A percentile compares a stretch with the other conserved stretches of the same genome.
Conservation (phyloP, 2,329 filamentous ascomycete genomes). For the Penicillium carneum region DNA sequence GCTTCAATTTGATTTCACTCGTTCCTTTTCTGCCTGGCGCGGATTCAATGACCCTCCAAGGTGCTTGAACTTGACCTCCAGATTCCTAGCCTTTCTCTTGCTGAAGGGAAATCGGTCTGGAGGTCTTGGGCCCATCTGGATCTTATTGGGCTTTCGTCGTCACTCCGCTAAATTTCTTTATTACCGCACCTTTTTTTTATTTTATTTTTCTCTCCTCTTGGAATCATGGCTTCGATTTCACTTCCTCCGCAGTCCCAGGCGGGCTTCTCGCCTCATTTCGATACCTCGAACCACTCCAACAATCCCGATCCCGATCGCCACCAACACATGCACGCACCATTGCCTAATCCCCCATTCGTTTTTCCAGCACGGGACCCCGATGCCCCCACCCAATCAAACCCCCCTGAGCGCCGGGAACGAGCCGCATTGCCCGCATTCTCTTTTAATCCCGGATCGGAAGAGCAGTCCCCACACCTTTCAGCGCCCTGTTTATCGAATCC, state of each 20-base stretch:
- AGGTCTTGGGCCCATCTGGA: slow-evolving; percentile 35
- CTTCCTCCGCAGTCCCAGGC: slow-evolving; percentile 42
- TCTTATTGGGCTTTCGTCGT: slow-evolving; percentile 22
- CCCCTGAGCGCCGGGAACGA: slow-evolving; percentile 54
- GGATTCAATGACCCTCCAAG: slow-evolving; percentile 37
- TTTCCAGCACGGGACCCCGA: slow-evolving; percentile 63
- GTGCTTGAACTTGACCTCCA: slow-evolving; percentile 34
- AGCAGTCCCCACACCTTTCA: slow-evolving; percentile 56
- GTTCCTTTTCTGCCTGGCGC: slow-evolving; percentile 36
- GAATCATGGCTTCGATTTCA: slow-evolving; percentile 49
- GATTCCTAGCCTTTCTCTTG: slow-evolving; percentile 34
- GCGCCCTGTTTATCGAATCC: slow-evolving; percentile 60
- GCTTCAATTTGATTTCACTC: slow-evolving; percentile 14
- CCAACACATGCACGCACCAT: slow-evolving; percentile 41
- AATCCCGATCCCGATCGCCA: slow-evolving; percentile 34
- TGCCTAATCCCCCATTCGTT: slow-evolving; percentile 70
- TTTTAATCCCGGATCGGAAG: slow-evolving; percentile 45
- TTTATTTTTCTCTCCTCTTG: slow-evolving; percentile 1
- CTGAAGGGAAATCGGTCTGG: slow-evolving; percentile 37
- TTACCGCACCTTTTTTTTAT: slow-evolving; percentile 13
- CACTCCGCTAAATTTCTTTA: slow-evolving; percentile 22
- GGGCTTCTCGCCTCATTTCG: slow-evolving; percentile 41
- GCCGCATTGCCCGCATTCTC: slow-evolving; percentile 49
- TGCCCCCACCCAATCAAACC: slow-evolving; percentile 47
- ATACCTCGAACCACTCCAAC: slow-evolving; percentile 27